Percentiles rank a stretch among this genome's conserved stretches.
Evolutionary conservation across 2,329 filamentous ascomycete species (phyloP).

Genomic region (Penicillium verrucosum): DNA sequence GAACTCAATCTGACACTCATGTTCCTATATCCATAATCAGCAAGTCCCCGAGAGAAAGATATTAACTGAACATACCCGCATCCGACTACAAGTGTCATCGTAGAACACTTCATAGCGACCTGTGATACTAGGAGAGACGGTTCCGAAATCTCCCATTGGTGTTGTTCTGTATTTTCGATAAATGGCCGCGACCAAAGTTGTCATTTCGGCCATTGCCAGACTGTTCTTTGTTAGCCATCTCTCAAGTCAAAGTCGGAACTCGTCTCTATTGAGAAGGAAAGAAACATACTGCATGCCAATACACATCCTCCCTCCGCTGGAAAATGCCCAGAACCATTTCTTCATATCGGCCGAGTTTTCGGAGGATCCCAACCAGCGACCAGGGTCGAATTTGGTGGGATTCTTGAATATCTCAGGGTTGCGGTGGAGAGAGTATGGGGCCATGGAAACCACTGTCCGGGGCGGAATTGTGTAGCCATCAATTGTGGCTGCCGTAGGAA

Average conservation of each 20-base stretch:
- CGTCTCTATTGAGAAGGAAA: neutral
- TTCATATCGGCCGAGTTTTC: neutral
- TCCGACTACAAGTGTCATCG: neutral
- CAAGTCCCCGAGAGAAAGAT: neutral
- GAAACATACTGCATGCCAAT: neutral
- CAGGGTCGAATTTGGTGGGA: neutral
- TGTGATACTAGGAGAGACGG: neutral
- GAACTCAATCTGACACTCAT: neutral
- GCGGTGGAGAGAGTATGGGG: neutral
- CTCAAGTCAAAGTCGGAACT: neutral
- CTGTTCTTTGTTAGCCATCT: neutral
- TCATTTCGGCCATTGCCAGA: neutral
- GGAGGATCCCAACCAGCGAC: neutral
- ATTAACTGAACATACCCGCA: neutral
- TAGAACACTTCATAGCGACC: neutral
- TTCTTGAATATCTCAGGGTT: neutral
- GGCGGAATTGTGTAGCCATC: neutral
- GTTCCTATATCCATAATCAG: neutral
- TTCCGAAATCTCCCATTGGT: neutral
- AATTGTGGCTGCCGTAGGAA: neutral
- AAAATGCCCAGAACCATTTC: neutral
- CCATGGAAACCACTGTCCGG: neutral
- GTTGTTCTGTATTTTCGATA: neutral
- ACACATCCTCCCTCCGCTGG: neutral
- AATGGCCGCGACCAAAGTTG: neutral